Conservation (phyloP, 495 filamentous ascomycete genomes). For the Hypoxylon rickii region DNA sequence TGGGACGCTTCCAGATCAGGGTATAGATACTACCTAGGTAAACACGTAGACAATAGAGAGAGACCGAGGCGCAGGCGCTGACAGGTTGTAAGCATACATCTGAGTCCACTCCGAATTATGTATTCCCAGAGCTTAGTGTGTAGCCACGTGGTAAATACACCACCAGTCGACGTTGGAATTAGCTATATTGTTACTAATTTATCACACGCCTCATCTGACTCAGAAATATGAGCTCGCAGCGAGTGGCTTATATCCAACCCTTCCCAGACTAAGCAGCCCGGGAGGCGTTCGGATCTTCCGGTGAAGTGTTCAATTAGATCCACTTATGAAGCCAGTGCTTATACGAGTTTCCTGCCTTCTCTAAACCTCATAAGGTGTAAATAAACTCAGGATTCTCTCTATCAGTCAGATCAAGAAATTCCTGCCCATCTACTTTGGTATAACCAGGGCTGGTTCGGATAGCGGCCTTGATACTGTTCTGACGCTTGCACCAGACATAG, state of each 20-base stretch:
- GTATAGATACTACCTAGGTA: too few relatives aligned
- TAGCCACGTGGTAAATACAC: too few relatives aligned
- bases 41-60: too few relatives aligned
- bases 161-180: slow-evolving; percentile 5
- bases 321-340: too few relatives aligned
- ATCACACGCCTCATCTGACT: slow-evolving; percentile 3
- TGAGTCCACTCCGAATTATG: too few relatives aligned
- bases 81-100: too few relatives aligned
- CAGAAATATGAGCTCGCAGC: not conserved
- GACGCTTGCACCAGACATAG: slow-evolving; percentile 61
- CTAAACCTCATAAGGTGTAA: slow-evolving; percentile 67
- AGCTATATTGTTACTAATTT: slow-evolving; percentile 8
- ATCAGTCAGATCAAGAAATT: slow-evolving; percentile 68
- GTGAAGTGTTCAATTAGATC: not conserved
- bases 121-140: too few relatives aligned
- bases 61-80: too few relatives aligned
- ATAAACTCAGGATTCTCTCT: slow-evolving; percentile 69
- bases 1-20: too few relatives aligned
- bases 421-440: slow-evolving; percentile 69
- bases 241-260: not conserved
- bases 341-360: too few relatives aligned
- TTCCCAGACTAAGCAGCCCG: not conserved
- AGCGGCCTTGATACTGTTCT: slow-evolving; percentile 66
- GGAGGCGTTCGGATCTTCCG: not conserved
- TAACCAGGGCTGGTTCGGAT: slow-evolving; percentile 60